phyloP scores from a whole-genome alignment of 2,329 filamentous ascomycete genomes.

The Clarireedia hainanense region DNA sequence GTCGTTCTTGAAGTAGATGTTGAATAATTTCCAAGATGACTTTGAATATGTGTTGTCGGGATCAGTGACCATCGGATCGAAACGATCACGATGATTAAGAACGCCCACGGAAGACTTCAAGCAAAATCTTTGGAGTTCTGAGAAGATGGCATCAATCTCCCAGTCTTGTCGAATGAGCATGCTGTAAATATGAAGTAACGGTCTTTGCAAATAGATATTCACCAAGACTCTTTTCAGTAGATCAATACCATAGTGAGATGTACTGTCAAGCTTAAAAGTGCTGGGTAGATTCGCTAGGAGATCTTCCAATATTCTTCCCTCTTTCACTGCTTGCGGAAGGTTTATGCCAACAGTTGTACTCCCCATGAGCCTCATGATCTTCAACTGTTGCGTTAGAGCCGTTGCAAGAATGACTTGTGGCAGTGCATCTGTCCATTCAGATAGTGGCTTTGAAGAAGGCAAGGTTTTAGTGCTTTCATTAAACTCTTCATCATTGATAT shows the following conservation, averaged over 20 bases:
- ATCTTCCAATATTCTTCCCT: constrained; percentile 8
- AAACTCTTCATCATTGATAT: constrained; percentile 25
- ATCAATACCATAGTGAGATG: not conserved
- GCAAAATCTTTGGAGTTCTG: constrained; percentile 3
- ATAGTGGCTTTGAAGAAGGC: constrained; percentile 9
- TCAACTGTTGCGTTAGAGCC: constrained; percentile 8
- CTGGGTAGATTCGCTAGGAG: not conserved
- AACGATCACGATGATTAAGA: constrained; percentile 12
- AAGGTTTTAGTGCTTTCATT: constrained; percentile 9
- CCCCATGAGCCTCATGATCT: constrained; percentile 4
- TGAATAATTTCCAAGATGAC: constrained; percentile 13
- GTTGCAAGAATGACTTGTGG: constrained; percentile 9
- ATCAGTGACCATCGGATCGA: constrained; percentile 9
- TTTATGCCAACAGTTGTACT: not conserved
- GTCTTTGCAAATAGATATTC: constrained; percentile 10
- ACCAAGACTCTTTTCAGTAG: constrained; percentile 9
- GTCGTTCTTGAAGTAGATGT: constrained; percentile 15
- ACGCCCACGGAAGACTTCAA: constrained; percentile 11
- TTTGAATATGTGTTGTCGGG: not conserved
- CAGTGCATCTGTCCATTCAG: constrained; percentile 11
- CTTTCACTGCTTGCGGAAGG: not conserved
- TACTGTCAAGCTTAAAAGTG: not conserved
- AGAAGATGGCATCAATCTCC: constrained; percentile 2
- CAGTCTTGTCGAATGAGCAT: constrained; percentile 2
- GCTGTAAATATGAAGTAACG: constrained; percentile 10